Conservation (phyloP, 2,329 filamentous ascomycete genomes). For the Blastomyces parvus region DNA sequence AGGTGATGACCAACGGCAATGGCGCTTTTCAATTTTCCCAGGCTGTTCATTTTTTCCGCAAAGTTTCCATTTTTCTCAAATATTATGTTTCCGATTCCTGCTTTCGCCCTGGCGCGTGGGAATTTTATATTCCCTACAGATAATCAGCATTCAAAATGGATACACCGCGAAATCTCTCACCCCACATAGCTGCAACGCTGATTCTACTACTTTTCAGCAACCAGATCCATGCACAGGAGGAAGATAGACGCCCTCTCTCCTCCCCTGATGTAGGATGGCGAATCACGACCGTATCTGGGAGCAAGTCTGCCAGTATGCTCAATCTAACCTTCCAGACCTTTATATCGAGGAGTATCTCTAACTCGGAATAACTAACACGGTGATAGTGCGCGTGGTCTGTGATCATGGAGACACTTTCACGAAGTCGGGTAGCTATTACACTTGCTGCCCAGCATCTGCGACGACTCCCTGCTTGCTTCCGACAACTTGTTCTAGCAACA, state of each 20-base stretch:
- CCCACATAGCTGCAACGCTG: not conserved
- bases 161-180: not conserved
- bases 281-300: conserved; percentile 1
- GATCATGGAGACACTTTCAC: not conserved
- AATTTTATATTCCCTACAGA: not conserved
- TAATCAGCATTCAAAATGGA: not conserved
- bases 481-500: conserved; percentile 3
- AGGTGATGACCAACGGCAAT: not conserved
- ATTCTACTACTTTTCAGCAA: not conserved
- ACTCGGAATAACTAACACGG: not conserved
- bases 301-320: conserved; percentile 1
- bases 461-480: not conserved
- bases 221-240: not conserved
- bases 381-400: not conserved
- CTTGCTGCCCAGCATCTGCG: conserved; percentile 6
- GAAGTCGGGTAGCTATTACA: conserved; percentile 4
- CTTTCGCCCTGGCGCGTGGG: not conserved
- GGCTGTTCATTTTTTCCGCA: not conserved
- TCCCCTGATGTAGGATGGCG: conserved; percentile 4
- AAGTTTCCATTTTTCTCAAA: not conserved
- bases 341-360: not conserved
- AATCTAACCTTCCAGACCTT: not conserved
- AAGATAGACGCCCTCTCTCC: not conserved
- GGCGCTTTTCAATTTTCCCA: not conserved
- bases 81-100: not conserved